Evolutionary conservation across 2,329 filamentous ascomycete genomes (phyloP), one percentile per base, ranked within the genome.

Genomic region (Aspergillus transmontanensis): DNA sequence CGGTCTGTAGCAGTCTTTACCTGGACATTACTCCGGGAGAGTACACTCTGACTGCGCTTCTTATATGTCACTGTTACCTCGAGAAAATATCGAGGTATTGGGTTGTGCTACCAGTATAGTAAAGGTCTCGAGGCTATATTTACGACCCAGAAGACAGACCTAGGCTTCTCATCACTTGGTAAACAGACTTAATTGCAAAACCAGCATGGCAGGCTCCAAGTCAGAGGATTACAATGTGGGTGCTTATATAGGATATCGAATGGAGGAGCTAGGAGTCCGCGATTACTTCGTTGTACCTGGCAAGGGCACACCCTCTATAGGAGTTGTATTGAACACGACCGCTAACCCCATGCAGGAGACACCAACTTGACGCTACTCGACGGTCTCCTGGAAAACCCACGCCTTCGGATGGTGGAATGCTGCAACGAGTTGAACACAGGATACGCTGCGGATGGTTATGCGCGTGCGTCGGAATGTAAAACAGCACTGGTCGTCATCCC

Each of bases 381-480:
- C 26, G 23, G 36, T 6, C 10, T 65, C 3, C 32, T 63, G 5
- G 43, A 59, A 19, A 63, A 57, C 5, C 41, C 61, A 16, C 16
- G 45, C 12, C 48, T 65, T 14, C 60, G 50, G 1, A 61, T 63
- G 62, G 58, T 67, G 2, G 50, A 50, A 6, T 64, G 66, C 26
- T 67, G 66, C 57, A 67, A 67, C 23, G 66, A 66, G 43, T 21
- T 67, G 23, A 67, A 67, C 30, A 51, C 59, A 1, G 66, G 66
- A 10, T 67, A 67, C 30, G 64, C 66, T 11, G 66, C 66, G 7
- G 66, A 67, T 26, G 66, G 66, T 5, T 67, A 66, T 26, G 64
- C 66, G 5, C 64, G 66, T 4, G 34, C 55, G 1, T 65, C 61
- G 6, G 19, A 48, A 6, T 23, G 51, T 2, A 55, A 46, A 9